phyloP scores from a whole-genome alignment of 331 rosid genomes.

The Prunus yedoensis region DNA sequence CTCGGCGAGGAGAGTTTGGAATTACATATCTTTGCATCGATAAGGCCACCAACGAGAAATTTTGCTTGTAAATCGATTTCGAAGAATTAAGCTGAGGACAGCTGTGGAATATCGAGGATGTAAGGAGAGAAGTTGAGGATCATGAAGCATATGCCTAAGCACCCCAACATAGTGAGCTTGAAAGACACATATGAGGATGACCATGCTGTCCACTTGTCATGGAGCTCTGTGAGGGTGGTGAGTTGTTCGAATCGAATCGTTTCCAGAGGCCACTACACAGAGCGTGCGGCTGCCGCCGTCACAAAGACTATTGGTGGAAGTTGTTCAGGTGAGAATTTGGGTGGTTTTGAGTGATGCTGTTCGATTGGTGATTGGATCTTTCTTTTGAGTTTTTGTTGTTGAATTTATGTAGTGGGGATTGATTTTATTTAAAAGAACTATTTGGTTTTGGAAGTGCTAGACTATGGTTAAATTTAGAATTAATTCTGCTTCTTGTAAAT shows the following conservation, averaged over 20 bases:
- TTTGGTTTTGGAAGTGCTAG: not conserved
- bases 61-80: slow-evolving; percentile 86
- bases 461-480: not conserved
- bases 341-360: not conserved
- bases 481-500: not conserved
- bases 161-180: slow-evolving; percentile 68
- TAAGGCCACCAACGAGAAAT: slow-evolving; percentile 42
- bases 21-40: slow-evolving; percentile 81
- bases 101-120: slow-evolving; percentile 84
- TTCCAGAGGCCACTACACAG: slow-evolving; percentile 89
- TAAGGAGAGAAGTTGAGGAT: slow-evolving; percentile 92
- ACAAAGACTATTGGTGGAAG: slow-evolving; percentile 91
- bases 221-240: slow-evolving; percentile 99
- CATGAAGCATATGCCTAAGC: slow-evolving; percentile 72
- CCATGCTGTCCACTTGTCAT: slow-evolving; percentile 86
- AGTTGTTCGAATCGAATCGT: slow-evolving; percentile 93
- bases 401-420: not conserved
- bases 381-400: not conserved
- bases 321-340: slow-evolving; percentile 67
- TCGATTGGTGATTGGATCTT: not conserved
- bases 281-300: slow-evolving; percentile 89
- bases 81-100: slow-evolving; percentile 79
- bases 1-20: slow-evolving; percentile 97
- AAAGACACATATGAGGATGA: slow-evolving; percentile 90
- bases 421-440: not conserved